Evolutionary conservation across 208 protist genomes (phyloP), one percentile per base, ranked within the genome.

Genomic region (Crithidia fasciculata): DNA sequence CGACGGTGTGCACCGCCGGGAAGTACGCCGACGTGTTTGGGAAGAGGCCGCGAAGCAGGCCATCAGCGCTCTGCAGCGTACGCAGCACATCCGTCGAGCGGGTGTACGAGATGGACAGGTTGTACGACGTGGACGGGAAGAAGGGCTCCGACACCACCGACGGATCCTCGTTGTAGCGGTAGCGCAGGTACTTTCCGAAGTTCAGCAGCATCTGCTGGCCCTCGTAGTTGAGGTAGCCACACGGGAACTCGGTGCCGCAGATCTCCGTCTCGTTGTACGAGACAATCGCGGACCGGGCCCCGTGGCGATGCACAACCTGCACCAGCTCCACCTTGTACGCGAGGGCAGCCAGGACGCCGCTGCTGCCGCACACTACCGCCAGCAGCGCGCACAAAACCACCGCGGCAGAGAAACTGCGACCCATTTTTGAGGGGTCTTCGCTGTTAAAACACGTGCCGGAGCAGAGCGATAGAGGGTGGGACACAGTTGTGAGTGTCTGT

Each of bases 241-340:
- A 92, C 28, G 86, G 83, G 37, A 68, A 71, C 28, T 72, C 74
- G 47, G 58, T 72, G 65, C 68, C 74, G 68, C 87, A 92, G 58
- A 92, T 80, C 16, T 68, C 13, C 2, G 76, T 81, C 10, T 72
- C n/a, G 72, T 91, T 89, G 66, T 68, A 7, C 13, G 41, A n/a
- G 5, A 78, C 66, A 16, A 80, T n/a, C 43, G 83, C 45, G 2
- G 70, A 57, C 36, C 86, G 86, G 19, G 83, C 80, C 28, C 86
- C 86, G 69, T 91, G 86, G 53, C 86, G 86, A 66, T 91, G 86
- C 41, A 87, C 68, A 28, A 89, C 45, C 80, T 90, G 85, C 55
- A 87, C 69, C 54, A 79, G 44, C 72, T 81, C 70, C 53, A 81
- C 61, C 65, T 75, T 81, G 70, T 76, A 81, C 63, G 52, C 10